Base-by-base conservation (phyloP, 495 filamentous ascomycete species). In the Podospora australis region DNA sequence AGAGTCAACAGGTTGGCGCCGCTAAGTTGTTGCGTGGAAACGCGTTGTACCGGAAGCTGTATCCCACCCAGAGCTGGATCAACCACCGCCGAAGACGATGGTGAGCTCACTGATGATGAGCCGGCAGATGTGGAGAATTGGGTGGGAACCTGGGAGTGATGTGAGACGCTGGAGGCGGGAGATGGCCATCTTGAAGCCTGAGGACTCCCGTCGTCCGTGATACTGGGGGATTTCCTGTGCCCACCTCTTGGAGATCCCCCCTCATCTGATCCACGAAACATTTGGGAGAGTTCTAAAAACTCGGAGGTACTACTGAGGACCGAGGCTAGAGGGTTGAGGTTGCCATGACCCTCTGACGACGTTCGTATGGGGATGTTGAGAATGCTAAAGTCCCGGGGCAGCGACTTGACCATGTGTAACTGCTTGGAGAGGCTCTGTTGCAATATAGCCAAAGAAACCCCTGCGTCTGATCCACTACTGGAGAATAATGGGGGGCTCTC, bases 131-230 rank as follows among this genome's bases (percentile, higher is more conserved):
- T 23, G 2, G 39, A 43, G 19, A 6, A 23, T 23, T 28, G 40
- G 10, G 7, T 29, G 10, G 22, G 11, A 21, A 43, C 17, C 22
- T 29, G 40, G 9, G 20, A 26, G n/a, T 21, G 0, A 5, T 36
- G 34, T 6, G 13, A 36, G 13, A 16, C 11, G 14, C 17, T 43
- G 23, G 40, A 43, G 22, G 23, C 40, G 4, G 40, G 40, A 2
- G 40, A 43, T n/a, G 40, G 40, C 40, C 40, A 43, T 17, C 22
- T 8, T 43, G 40, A 43, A 25, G 22, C 21, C n/a, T 43, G 39
- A 22, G 13, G 6, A 6, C 39, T 20, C 4, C 19, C 17, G 22
- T 43, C 40, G 2, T 43, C 40, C 4, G 13, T 29, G 13, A 28
- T 43, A 16, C 22, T 21, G 20, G 40, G 40, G 8, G 23, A 16